Conservation (phyloP, 768 basidiomycete species). For the Pleurotus pulmonarius region DNA sequence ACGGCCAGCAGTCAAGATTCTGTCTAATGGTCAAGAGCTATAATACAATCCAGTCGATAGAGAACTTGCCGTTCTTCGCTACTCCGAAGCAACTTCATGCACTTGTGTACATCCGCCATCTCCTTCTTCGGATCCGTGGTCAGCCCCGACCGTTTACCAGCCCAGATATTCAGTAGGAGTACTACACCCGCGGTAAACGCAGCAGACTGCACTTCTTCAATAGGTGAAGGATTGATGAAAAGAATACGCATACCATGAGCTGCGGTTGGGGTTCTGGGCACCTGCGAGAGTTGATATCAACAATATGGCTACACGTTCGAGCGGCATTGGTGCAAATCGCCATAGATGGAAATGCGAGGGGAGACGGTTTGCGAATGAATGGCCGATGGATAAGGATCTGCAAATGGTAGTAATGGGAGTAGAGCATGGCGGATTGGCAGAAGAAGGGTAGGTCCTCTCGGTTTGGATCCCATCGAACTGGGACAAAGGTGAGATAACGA, state of each 20-base stretch:
- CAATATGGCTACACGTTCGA: conserved; percentile 74
- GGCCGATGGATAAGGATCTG: conserved; percentile 78
- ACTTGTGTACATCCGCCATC: conserved; percentile 57
- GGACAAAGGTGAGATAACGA: neutral
- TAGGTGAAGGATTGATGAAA: too few relatives aligned
- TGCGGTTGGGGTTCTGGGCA: conserved; percentile 26
- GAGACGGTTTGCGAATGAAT: conserved; percentile 55
- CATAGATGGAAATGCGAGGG: conserved; percentile 57
- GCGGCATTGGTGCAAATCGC: conserved; percentile 81
- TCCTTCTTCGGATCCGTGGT: conserved; percentile 45
- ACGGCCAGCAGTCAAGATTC: conserved; percentile 40
- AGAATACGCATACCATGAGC: conserved; percentile 27
- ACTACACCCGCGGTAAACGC: conserved; percentile 45
- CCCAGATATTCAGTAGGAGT: conserved; percentile 66
- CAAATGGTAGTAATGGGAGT: conserved; percentile 47
- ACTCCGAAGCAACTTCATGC: conserved; percentile 46
- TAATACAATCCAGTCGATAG: neutral
- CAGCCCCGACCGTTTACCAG: conserved; percentile 43
- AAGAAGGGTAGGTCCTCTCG: conserved; percentile 42
- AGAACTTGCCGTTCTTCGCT: conserved; percentile 34
- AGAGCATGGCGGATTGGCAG: conserved; percentile 59
- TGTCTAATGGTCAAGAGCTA: conserved; percentile 11
- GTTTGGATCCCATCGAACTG: conserved; percentile 54
- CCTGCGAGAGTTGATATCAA: conserved; percentile 52
- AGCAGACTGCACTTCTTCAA: conserved; percentile 20